Evolutionary conservation across 2,329 filamentous ascomycete species (phyloP).

Genomic region (Cladosporium sp.): DNA sequence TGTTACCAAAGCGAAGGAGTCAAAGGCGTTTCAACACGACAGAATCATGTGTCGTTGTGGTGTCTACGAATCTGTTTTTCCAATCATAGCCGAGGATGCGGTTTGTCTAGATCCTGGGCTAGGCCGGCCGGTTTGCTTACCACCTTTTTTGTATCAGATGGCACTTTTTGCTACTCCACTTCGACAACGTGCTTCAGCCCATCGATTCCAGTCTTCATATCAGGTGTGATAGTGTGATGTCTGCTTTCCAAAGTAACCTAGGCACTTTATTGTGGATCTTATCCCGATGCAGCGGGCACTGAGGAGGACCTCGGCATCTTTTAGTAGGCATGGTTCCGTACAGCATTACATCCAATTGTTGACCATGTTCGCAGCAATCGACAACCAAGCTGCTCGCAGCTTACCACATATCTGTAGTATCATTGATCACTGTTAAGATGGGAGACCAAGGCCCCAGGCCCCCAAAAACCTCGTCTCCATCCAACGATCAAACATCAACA

Average conservation of each 20-base stretch:
- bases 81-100: too few species aligned
- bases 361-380: too few species aligned
- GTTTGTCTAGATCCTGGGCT: not conserved
- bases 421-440: not conserved
- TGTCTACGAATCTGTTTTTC: not conserved
- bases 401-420: too few species aligned
- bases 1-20: not conserved
- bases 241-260: not conserved
- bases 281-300: not conserved
- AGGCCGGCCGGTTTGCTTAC: not conserved
- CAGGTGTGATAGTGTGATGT: too few species aligned
- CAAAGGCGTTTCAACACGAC: not conserved
- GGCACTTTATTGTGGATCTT: not conserved
- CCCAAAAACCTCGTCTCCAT: not conserved
- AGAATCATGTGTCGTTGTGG: not conserved
- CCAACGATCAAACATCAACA: constrained; percentile 10
- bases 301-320: constrained; percentile 12
- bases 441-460: not conserved
- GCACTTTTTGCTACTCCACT: not conserved
- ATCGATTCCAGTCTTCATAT: too few species aligned
- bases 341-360: not conserved
- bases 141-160: constrained; percentile 6
- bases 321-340: not conserved
- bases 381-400: too few species aligned
- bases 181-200: too few species aligned